phyloP scores from a whole-genome alignment of 2,329 filamentous ascomycete genomes.

The Phoma sp. region DNA sequence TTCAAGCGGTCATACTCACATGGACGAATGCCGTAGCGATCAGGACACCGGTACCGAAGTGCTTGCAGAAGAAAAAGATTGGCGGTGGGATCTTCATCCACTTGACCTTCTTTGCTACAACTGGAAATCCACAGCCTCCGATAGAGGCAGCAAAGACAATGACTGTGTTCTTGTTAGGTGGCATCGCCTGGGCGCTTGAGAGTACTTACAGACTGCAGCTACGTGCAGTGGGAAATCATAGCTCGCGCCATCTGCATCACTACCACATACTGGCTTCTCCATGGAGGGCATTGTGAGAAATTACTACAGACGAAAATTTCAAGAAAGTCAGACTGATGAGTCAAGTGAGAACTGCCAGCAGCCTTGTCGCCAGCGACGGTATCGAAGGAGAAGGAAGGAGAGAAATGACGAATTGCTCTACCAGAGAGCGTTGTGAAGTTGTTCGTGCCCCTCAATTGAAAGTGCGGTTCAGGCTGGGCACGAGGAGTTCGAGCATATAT shows the following conservation, averaged over 20 bases:
- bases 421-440: conserved; percentile 40
- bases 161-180: conserved; percentile 35
- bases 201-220: conserved; percentile 46
- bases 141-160: conserved; percentile 48
- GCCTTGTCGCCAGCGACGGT: conserved; percentile 45
- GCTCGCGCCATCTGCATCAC: conserved; percentile 31
- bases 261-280: conserved; percentile 45
- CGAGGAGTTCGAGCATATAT: conserved; percentile 30
- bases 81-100: conserved; percentile 64
- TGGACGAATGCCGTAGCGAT: conserved; percentile 87
- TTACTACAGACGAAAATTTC: conserved; percentile 22
- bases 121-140: conserved; percentile 46
- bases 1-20: conserved; percentile 32
- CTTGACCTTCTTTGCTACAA: conserved; percentile 57
- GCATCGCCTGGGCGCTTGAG: too few relatives aligned
- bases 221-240: conserved; percentile 49
- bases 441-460: conserved; percentile 27
- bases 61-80: conserved; percentile 67
- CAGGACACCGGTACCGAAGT: conserved; percentile 76
- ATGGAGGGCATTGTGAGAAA: conserved; percentile 31
- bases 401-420: conserved; percentile 36
- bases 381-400: conserved; percentile 26
- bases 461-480: conserved; percentile 35
- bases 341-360: conserved; percentile 36
- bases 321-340: conserved; percentile 18